Evolutionary conservation across 108 stramenopile species (phyloP).

Genomic region (Bacterosira constricta): DNA sequence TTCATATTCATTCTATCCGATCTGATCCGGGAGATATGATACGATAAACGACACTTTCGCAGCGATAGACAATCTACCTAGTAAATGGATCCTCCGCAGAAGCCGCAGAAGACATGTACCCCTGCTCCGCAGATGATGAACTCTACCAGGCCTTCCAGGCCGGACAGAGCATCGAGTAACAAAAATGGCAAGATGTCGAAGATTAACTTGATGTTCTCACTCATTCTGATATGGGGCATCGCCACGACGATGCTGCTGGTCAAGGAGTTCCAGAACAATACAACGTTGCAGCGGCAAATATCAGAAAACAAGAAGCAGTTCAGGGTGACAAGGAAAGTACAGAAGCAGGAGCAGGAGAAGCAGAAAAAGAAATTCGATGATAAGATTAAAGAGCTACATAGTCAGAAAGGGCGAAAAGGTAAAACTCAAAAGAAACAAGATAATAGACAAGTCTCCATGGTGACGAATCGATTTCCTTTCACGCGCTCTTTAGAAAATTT

Average conservation of each 20-base stretch:
- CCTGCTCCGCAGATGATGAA: too few species aligned
- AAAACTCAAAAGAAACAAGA: neutral
- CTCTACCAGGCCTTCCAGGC: too few species aligned
- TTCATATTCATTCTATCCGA: too few species aligned
- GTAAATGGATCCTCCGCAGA: too few species aligned
- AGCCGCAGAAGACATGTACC: too few species aligned
- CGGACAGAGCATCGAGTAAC: too few species aligned
- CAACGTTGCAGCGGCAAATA: neutral
- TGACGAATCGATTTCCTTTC: slow-evolving; percentile 17
- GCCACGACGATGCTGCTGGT: slow-evolving; percentile 9
- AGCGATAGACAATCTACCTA: too few species aligned
- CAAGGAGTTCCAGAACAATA: neutral
- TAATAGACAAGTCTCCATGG: neutral
- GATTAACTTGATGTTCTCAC: slow-evolving; percentile 14
- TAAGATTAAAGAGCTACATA: neutral
- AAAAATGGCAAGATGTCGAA: too few species aligned
- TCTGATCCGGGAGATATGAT: too few species aligned
- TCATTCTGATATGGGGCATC: slow-evolving; percentile 24
- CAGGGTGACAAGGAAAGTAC: neutral
- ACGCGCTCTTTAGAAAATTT: slow-evolving; percentile 18
- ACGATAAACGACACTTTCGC: too few species aligned
- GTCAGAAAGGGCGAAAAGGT: too few species aligned
- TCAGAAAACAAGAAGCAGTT: neutral
- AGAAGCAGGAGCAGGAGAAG: neutral
- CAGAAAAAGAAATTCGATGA: neutral